phyloP scores from a whole-genome alignment of 1,284 basidiomycete genomes.

The Spongispora temasekensis region DNA sequence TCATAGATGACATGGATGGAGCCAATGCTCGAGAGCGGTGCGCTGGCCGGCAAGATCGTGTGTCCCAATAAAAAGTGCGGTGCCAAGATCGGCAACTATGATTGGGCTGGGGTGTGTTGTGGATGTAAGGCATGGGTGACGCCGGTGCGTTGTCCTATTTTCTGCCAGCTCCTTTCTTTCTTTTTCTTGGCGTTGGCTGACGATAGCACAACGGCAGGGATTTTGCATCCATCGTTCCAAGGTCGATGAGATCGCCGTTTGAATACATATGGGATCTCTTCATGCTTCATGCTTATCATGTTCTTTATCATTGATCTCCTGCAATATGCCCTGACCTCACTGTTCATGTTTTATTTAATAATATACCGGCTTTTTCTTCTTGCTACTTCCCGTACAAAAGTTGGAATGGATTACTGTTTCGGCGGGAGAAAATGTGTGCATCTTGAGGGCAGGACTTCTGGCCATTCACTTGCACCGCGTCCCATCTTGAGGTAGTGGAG shows the following conservation, averaged over 20 bases:
- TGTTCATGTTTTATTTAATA: no score
- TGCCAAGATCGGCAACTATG: conserved; percentile 92
- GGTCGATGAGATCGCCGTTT: conserved; percentile 77
- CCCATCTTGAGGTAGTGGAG: no score
- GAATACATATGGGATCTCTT: not conserved
- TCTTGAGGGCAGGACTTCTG: no score
- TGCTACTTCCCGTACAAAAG: no score
- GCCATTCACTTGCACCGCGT: no score
- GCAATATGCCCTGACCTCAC: no score
- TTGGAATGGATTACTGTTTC: no score
- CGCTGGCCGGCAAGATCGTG: conserved; percentile 82
- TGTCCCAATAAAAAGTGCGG: conserved; percentile 92
- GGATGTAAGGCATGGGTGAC: conserved; percentile 91
- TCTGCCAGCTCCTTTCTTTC: not conserved
- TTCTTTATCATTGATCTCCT: not conserved
- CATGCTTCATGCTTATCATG: not conserved
- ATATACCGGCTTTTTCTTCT: no score
- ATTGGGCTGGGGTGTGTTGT: conserved; percentile 95
- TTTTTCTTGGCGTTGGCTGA: not conserved
- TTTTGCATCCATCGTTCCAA: conserved; percentile 90
- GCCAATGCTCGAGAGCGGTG: conserved; percentile 68
- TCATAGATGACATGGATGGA: conserved; percentile 97
- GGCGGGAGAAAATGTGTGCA: no score
- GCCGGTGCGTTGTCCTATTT: conserved; percentile 58
- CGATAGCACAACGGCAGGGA: conserved; percentile 49